Evolutionary conservation across 306 rosid species (phyloP), one percentile per base, ranked within the genome.

Genomic region (Castanea crenata): DNA sequence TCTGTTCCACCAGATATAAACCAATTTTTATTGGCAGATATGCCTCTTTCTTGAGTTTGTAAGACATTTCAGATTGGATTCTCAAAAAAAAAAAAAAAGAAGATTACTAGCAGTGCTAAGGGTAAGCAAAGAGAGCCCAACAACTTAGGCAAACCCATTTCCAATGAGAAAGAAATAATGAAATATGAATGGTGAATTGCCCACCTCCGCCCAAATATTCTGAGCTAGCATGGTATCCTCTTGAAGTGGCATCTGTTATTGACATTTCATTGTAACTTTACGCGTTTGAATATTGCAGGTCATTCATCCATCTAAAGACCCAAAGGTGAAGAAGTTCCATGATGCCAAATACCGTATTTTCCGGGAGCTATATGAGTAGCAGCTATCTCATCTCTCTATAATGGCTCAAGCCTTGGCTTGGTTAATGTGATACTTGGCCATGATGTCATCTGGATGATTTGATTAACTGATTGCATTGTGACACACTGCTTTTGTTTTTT

Each of bases 271-370:
- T 23, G 41, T 75, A 81, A 21, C 41, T 80, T 55, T 19, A 63
- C 41, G 15, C 74, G 32, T 74, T 74, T 58, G 75, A 38, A 70
- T 52, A 41, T 83, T 72, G 80, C 87, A 94, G 97, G 97, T 92
- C 75, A 80, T 92, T 82, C 84, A 86, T 87, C 97, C 97, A 64
- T 92, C 95, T 21, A 72, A 79, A 71, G 92, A 92, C 81, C 94
- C 94, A 7, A 92, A 84, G 89, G 97, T 94, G 83, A 92, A 85
- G 85, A 87, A 81, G 79, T 94, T 88, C 90, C 99, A 92, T 74
- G 92, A 91, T 41, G 91, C 92, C 57, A 92, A 92, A 83, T 92
- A 92, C 85, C 86, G 83, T 73, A 89, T 92, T 64, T 92, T 90
- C 72, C 94, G 84, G n/a, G 84, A 84, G 82, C 97, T 95, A 73